Conservation (phyloP, 1,284 basidiomycete genomes). For the Agaricales sp. region DNA sequence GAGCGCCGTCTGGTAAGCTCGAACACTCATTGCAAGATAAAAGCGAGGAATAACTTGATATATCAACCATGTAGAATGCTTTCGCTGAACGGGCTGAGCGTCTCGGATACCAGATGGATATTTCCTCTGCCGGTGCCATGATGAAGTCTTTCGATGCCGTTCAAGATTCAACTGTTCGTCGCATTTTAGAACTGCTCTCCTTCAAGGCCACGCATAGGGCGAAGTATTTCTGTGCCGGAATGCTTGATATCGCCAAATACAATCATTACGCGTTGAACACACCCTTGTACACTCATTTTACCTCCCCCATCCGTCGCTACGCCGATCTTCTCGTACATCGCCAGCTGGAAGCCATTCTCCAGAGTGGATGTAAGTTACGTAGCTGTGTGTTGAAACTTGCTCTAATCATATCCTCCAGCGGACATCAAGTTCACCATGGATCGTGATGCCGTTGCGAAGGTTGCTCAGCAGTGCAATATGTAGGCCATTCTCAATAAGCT, state of each 20-base stretch:
- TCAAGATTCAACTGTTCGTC: conserved; percentile 60
- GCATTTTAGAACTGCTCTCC: conserved; percentile 71
- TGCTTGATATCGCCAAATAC: conserved; percentile 99
- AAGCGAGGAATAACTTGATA: no score
- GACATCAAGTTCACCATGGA: conserved; percentile 95
- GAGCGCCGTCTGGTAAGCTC: conserved; percentile 74
- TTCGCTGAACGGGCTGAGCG: conserved; percentile 76
- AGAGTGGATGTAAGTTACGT: conserved; percentile 49
- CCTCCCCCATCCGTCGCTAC: conserved; percentile 87
- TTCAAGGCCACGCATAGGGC: conserved; percentile 87
- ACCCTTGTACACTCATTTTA: conserved; percentile 97
- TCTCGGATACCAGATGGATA: conserved; percentile 79
- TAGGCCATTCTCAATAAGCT: conserved; percentile 24
- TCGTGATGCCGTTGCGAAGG: conserved; percentile 92
- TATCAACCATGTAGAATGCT: conserved; percentile 36
- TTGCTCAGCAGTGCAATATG: conserved; percentile 97
- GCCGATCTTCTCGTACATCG: conserved; percentile 96
- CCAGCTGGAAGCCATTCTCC: conserved; percentile 86
- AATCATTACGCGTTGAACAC: conserved; percentile 86
- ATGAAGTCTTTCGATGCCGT: conserved; percentile 79
- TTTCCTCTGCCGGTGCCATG: conserved; percentile 69
- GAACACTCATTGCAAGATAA: no score
- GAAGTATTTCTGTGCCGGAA: conserved; percentile 98
- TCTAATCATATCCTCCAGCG: conserved; percentile 18
- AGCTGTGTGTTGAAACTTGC: conserved; percentile 4